Evolutionary conservation across 495 filamentous ascomycete genomes (phyloP), one percentile per base, ranked within the genome.

Genomic region (Hypoxylon fragiforme): DNA sequence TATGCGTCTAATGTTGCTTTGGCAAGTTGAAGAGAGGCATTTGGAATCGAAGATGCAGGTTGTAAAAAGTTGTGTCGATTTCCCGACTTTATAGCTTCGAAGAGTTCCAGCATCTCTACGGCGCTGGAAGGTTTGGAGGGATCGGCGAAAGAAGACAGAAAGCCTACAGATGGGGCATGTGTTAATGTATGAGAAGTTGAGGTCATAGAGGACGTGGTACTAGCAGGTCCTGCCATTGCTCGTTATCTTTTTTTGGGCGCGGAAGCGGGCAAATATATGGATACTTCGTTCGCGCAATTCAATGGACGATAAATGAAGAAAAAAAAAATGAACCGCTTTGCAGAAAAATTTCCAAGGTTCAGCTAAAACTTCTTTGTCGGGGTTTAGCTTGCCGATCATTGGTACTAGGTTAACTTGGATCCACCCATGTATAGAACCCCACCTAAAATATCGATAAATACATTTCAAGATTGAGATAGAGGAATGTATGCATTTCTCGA

Each of bases 1-100:
- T 95, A 77, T 36, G 83, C 79, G 65, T 96, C 91, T 11, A 96
- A 71, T 26, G 81, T 87, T 26, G 78, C 74, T 70, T 95, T 95
- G 8, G 86, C 85, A 35, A 89, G 78, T 19, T 80, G 77, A 12
- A 90, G 71, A 11, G 88, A 82, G 1, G 83, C 80, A 19, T 76
- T 69, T 18, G 87, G 81, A n/a, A 94, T 71, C 12, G 79, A 64
- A 18, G 75, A 57, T 5, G 84, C 68, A 3, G 91, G 90, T 41
- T 84, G 84, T 24, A 96, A 75, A 63, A 96, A 95, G 36, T 66
- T 63, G 62, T 90, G 80, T 49, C 78, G 71, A 48, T 77, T 77
- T 26, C 63, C 57, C 1, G 73, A 72, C 45, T 66, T 59, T 26
- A 79, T 74, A 21, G 68, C 70, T 36, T 77, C 70, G 41, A 85